Conservation (phyloP, 768 basidiomycete species). For the Mycena filopes region DNA sequence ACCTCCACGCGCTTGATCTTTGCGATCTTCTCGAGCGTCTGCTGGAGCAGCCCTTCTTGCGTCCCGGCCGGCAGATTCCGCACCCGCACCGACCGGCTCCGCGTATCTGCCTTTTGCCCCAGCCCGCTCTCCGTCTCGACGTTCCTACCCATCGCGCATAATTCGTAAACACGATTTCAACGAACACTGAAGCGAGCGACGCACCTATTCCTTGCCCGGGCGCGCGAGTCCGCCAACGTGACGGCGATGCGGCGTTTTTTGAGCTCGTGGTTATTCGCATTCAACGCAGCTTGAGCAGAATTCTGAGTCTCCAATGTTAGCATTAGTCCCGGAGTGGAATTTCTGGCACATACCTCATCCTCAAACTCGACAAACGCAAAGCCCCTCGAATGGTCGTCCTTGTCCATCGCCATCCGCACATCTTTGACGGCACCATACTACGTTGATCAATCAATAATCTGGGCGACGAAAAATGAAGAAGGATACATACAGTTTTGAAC, state of each 20-base stretch:
- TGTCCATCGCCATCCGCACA: slow-evolving; percentile 80
- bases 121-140: slow-evolving; percentile 64
- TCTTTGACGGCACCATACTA: slow-evolving; percentile 89
- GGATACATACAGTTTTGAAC: slow-evolving; percentile 73
- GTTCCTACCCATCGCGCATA: slow-evolving; percentile 43
- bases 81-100: slow-evolving; percentile 80
- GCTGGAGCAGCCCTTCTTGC: slow-evolving; percentile 93
- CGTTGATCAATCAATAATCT: slow-evolving; percentile 8
- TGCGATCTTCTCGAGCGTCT: slow-evolving; percentile 83
- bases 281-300: slow-evolving; percentile 75
- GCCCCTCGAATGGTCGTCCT: slow-evolving; percentile 77
- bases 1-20: slow-evolving; percentile 80
- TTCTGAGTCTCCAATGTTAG: slow-evolving; percentile 52
- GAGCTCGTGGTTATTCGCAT: slow-evolving; percentile 87
- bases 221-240: slow-evolving; percentile 82
- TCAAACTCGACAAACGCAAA: slow-evolving; percentile 95
- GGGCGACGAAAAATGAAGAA: background rate
- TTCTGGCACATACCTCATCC: slow-evolving; percentile 67
- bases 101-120: slow-evolving; percentile 63
- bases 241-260: slow-evolving; percentile 93
- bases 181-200: slow-evolving; percentile 30
- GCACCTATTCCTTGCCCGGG: slow-evolving; percentile 64
- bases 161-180: slow-evolving; percentile 5
- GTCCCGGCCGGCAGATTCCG: slow-evolving; percentile 78
- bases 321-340: background rate